Evolutionary conservation across 2,329 filamentous ascomycete species (phyloP).

Genomic region (Metarhizium humberi): DNA sequence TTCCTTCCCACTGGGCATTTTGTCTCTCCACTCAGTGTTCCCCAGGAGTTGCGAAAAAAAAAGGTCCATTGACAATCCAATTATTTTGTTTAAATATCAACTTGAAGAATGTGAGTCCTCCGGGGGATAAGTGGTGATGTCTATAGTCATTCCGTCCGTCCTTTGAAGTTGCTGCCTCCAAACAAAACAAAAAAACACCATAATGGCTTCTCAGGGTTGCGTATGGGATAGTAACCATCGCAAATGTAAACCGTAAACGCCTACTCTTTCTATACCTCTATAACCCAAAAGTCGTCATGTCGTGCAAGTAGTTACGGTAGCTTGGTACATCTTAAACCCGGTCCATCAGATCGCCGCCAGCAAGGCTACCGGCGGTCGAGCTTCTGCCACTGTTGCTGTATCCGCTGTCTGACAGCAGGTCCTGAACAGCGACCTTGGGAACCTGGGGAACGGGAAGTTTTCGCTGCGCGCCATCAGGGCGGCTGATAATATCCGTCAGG

Average conservation of each 20-base stretch:
- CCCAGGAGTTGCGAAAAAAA: constrained; percentile 9
- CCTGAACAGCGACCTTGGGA: constrained; percentile 82
- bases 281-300: constrained; percentile 28
- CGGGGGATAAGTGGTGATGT: constrained; percentile 10
- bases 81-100: constrained; percentile 5
- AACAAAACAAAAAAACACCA: constrained; percentile 2
- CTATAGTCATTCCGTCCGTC: constrained; percentile 5
- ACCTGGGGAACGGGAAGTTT: constrained; percentile 87
- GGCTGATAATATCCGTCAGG: constrained; percentile 87
- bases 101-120: constrained; percentile 5
- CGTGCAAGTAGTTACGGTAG: constrained; percentile 20
- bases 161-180: neutral
- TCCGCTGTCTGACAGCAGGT: constrained; percentile 61
- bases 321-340: constrained; percentile 28
- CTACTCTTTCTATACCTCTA: constrained; percentile 30
- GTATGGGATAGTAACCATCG: constrained; percentile 5
- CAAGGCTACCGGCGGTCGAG: constrained; percentile 68
- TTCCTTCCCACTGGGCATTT: neutral
- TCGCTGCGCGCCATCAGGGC: constrained; percentile 75
- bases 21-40: neutral
- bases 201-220: neutral
- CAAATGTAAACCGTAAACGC: constrained; percentile 23
- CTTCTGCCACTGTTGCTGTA: constrained; percentile 68
- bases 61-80: constrained; percentile 14
- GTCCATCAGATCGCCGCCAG: constrained; percentile 60